Conservation (phyloP, 768 basidiomycete species). For the Naganishia antarctica region DNA sequence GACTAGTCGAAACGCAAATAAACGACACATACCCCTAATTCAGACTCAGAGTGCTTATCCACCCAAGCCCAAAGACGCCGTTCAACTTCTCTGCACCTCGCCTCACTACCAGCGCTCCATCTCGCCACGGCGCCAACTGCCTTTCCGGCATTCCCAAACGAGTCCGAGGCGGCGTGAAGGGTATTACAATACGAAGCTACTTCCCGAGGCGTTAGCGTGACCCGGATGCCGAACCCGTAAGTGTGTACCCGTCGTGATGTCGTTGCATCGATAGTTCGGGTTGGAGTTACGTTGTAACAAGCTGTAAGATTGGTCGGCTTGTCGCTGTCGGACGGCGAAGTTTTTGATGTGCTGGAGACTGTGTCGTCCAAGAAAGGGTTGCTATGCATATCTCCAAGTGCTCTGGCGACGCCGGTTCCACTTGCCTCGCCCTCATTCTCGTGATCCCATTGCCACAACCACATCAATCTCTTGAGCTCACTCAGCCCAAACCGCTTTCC, state of each 20-base stretch:
- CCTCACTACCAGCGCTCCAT: slow-evolving; percentile 44
- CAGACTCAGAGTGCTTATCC: slow-evolving; percentile 1
- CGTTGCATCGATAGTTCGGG: slow-evolving; percentile 39
- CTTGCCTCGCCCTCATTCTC: slow-evolving; percentile 27
- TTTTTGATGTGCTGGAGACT: slow-evolving; percentile 16
- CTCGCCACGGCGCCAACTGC: slow-evolving; percentile 44
- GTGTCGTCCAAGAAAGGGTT: not conserved
- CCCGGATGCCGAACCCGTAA: slow-evolving; percentile 44
- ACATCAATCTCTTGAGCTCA: slow-evolving; percentile 42
- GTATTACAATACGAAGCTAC: slow-evolving; percentile 36
- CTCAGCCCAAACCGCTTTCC: slow-evolving; percentile 40
- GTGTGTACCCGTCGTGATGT: slow-evolving; percentile 39
- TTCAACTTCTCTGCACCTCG: slow-evolving; percentile 36
- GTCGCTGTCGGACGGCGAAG: too few relatives aligned
- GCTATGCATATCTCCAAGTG: not conserved
- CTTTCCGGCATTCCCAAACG: slow-evolving; percentile 38
- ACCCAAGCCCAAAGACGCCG: slow-evolving; percentile 15
- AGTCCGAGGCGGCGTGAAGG: slow-evolving; percentile 27
- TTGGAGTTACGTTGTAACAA: slow-evolving; percentile 41
- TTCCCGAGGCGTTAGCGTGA: slow-evolving; percentile 41
- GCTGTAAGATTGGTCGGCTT: not conserved
- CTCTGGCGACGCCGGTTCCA: slow-evolving; percentile 1
- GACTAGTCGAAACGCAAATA: not conserved
- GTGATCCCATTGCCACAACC: slow-evolving; percentile 48
- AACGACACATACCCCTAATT: not conserved